Base-by-base conservation (phyloP, 2,329 filamentous ascomycete genomes). In the Monosporascus sp. region DNA sequence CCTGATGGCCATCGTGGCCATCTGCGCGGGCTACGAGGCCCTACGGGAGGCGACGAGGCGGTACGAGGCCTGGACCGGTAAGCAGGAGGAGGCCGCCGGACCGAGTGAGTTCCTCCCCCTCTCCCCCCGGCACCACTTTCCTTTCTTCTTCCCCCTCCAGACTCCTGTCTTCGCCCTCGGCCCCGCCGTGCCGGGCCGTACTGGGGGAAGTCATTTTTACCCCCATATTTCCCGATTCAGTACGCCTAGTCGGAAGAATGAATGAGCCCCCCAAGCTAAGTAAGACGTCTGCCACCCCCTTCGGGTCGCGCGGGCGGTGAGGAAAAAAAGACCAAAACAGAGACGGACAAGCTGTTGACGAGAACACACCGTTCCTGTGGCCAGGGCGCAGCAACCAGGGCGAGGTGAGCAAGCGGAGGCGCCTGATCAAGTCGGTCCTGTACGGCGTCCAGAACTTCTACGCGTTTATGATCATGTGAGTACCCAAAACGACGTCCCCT, bases 391-490 rank as follows among this genome's bases (percentile, higher is more conserved):
- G 52, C 50, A 83, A 79, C 68, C 82, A 83, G 69, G 75, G 72
- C 59, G 76, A 77, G 59, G 76, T 82, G 46, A 58, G 84, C 70
- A 82, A 85, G 72, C 83, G 81, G 66, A 86, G 84, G 50, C 91
- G 90, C 71, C 68, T 95, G 57, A 76, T 90, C 71, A 93, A 96
- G 78, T 89, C 90, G 27, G 72, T 82, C 34, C 75, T 99, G 52
- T 99, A 99, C 76, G 93, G 87, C 20, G 73, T 94, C 50, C 94
- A 99, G 77, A 95, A 94, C 62, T 97, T 97, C 72, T 99, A 99
- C 72, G 95, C 92, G 47, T 97, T 99, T 67, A 97, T 99, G 81
- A 92, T 99, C 69, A 99, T 99, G 94, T 97, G 71, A 85, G 93
- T 86, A 2, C 27, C 27, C 27, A 47, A 2, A 7, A 47, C 37